These are phyloP conservation scores for Pestalotiopsis sp. DNA, from an alignment of 2,329 filamentous ascomycete genomes.

Conservation along the genomic window DNA sequence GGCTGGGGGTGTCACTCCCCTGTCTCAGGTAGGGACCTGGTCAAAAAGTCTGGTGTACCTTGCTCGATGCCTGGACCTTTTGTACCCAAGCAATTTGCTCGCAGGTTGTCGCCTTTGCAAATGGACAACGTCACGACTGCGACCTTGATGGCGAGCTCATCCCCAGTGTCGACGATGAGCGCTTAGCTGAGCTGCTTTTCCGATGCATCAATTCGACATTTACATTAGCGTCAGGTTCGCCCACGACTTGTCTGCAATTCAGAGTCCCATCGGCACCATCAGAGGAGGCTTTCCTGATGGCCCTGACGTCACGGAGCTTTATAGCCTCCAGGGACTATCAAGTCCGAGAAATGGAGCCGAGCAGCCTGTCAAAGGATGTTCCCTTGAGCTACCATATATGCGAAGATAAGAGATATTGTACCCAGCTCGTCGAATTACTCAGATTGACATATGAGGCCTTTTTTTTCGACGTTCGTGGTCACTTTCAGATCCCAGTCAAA, in stretches of 20 bases:
- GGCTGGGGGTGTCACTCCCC: background rate
- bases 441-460: background rate
- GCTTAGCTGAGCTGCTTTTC: background rate
- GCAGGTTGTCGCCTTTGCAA: background rate
- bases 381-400: background rate
- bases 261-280: background rate
- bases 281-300: background rate
- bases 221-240: background rate
- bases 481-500: background rate
- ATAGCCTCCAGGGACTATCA: background rate
- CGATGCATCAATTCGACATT: background rate
- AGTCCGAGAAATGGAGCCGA: background rate
- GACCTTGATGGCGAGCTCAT: background rate
- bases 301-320: background rate
- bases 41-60: background rate
- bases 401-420: background rate
- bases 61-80: background rate
- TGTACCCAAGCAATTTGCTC: background rate
- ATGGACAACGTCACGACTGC: background rate
- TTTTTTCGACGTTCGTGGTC: background rate
- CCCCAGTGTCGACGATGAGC: background rate
- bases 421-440: background rate
- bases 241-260: background rate
- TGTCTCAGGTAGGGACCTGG: constrained; percentile 1
- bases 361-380: background rate